Conservation (phyloP, 192 early-diverging fungal species). For the Gaertneriomyces semiglobifer region DNA sequence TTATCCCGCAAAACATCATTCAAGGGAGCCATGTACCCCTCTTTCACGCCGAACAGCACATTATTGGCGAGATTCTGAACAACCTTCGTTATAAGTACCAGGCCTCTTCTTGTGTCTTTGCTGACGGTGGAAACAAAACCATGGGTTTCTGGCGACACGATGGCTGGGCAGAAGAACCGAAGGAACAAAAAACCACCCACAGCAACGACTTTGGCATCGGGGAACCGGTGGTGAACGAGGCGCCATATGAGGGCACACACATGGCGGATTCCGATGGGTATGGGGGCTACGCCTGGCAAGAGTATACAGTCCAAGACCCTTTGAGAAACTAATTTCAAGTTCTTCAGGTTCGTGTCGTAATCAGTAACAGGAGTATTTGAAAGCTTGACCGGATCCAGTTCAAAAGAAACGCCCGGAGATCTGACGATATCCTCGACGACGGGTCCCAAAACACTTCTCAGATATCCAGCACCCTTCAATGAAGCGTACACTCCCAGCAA, state of each 20-base stretch:
- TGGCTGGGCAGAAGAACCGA: constrained; percentile 92
- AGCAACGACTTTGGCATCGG: constrained; percentile 76
- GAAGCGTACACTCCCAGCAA: constrained; percentile 82
- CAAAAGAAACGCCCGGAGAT: constrained; percentile 74
- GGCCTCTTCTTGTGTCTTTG: constrained; percentile 77
- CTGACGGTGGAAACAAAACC: constrained; percentile 66
- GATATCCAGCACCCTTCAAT: constrained; percentile 73
- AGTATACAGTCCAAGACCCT: constrained; percentile 82
- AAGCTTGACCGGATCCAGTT: constrained; percentile 81
- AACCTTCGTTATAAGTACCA: constrained; percentile 88
- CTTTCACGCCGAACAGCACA: constrained; percentile 89
- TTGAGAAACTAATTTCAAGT: constrained; percentile 73
- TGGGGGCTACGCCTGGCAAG: constrained; percentile 54
- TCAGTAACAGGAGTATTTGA: constrained; percentile 54
- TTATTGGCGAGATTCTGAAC: constrained; percentile 97
- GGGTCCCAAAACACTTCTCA: constrained; percentile 77
- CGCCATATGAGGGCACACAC: constrained; percentile 78
- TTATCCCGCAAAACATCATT: constrained; percentile 86
- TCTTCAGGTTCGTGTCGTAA: constrained; percentile 68
- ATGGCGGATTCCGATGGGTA: constrained; percentile 72
- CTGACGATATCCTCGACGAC: constrained; percentile 66
- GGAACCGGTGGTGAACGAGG: constrained; percentile 77
- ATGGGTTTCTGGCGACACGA: constrained; percentile 85
- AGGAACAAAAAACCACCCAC: constrained; percentile 95
- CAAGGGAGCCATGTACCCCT: constrained; percentile 88